Evolutionary conservation across 192 early-diverging fungal species (phyloP), one percentile per base, ranked within the genome.

Genomic region (Coemansia sp.): DNA sequence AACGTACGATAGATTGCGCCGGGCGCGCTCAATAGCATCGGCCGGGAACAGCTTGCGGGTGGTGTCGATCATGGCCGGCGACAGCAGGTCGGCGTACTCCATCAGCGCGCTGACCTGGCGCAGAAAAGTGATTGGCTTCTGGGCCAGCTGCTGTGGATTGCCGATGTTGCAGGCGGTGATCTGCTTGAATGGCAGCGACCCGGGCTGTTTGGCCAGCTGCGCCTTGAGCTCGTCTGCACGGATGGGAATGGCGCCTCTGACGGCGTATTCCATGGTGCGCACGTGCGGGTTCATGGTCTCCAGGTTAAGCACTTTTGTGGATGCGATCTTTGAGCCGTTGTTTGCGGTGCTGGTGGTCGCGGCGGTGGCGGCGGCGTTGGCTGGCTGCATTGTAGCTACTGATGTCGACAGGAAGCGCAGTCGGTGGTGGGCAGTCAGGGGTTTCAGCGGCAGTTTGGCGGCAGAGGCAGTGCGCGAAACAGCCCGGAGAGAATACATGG

Each of bases 111-210:
- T 85, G 18, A 97, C 94, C 83, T 99, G 97, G 50, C 97, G 91
- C 85, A 96, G 90, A 63, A 99, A 99, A 17, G 96, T 97, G 74
- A 97, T 92, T 20, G 96, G 96, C 71, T 89, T 86, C 83, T 96
- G 93, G 38, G 72, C 77, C 16, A 96, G 86, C 82, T 93, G 92
- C 83, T 96, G 94, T 56, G 94, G 94, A 77, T 96, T 96, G 67
- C 94, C 94, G 69, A 96, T 96, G 69, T 96, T 96, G 82, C 92
- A 92, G 65, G 83, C 83, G 29, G 87, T 86, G 72, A 96, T 84
- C 28, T 80, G 69, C 36, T 77, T 76, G 73, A 94, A 96, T 7
- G 89, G 87, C 36, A 91, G 84, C n/a, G 68, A 73, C 25, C 63
- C 66, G 3, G 83, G 77, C 28, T 77, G 48, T 25, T 60, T 65